Base-by-base conservation (phyloP, 139 green algal species). In the Coelastrella sp. region DNA sequence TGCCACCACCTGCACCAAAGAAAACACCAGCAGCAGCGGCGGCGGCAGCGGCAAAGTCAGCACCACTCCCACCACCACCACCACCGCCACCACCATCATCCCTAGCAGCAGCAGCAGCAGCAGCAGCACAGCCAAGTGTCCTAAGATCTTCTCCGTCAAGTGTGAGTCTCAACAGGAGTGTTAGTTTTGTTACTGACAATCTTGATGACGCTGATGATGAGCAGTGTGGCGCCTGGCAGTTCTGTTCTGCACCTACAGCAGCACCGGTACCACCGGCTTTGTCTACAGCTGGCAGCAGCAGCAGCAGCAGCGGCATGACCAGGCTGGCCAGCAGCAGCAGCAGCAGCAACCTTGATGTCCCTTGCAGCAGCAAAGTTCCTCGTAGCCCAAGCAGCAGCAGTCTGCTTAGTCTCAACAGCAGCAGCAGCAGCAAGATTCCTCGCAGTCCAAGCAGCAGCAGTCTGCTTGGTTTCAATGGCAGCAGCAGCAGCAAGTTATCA, bases 271-370 rank as follows among this genome's bases (percentile, higher is more conserved):
- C 73, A 81, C 30, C 50, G 50, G 32, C 50, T 5, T 9, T 50
- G 21, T 43, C 9, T 34, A 59, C 25, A 30, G 32, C 32, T 19
- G 13, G 50, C 32, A 68, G 73, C 73, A 68, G 27, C 72, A 80
- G 71, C 43, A 64, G 27, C 9, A 30, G 19, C 13, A 8, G 15
- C 64, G 9, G 34, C 23, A 41, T 32, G 6, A 23, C 7, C 7
- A n/a, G 53, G n/a, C n/a, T n/a, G n/a, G n/a, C n/a, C 7, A n/a
- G 69, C 48, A 82, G 51, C 74, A 81, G 75, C 75, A 82, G 75
- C 78, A 84, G 62, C 78, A 75, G 78, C 78, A 51, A n/a, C 73
- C 4, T 25, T 53, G 34, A 2, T 35, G 30, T 5, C 50, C 5
- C 32, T 50, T 64, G 69, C 69, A 78, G 40, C 74, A 68, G 74